Evolutionary conservation across 768 basidiomycete genomes (phyloP).

Genomic region (Boletus sp.): DNA sequence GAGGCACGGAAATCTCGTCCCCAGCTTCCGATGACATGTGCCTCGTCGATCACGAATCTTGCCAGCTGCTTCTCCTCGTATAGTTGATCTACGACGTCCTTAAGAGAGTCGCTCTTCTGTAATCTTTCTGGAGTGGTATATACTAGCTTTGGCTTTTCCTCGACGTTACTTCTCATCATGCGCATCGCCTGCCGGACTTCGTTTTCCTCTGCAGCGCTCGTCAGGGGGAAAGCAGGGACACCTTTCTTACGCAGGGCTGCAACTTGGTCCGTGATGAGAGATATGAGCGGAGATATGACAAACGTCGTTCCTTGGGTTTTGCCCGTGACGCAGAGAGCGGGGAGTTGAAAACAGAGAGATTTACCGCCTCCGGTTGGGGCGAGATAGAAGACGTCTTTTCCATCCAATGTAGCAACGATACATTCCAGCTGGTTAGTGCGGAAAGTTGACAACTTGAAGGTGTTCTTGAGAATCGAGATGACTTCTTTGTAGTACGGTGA

Average conservation of each 20-base stretch:
- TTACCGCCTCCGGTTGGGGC: conserved; percentile 97
- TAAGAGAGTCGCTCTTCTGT: conserved; percentile 54
- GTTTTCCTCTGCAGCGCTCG: conserved; percentile 47
- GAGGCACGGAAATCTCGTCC: conserved; percentile 90
- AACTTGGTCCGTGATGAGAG: conserved; percentile 90
- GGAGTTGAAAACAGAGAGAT: conserved; percentile 85
- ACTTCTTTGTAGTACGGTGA: conserved; percentile 31
- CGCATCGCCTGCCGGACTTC: conserved; percentile 38
- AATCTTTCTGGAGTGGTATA: conserved; percentile 95
- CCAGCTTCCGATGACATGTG: conserved; percentile 93
- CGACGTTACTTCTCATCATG: conserved; percentile 39
- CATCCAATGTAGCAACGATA: conserved; percentile 73
- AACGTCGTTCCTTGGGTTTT: conserved; percentile 79
- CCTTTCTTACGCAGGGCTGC: conserved; percentile 56
- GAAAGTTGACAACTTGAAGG: conserved; percentile 66
- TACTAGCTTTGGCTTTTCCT: conserved; percentile 59
- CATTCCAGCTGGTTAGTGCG: conserved; percentile 84
- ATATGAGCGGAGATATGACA: conserved; percentile 84
- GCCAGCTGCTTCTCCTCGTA: conserved; percentile 60
- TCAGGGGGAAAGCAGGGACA: conserved; percentile 69
- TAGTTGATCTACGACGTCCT: conserved; percentile 53
- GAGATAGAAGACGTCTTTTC: conserved; percentile 86
- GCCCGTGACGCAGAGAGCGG: conserved; percentile 74
- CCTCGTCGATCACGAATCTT: conserved; percentile 94
- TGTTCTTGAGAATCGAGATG: conserved; percentile 31